A percentile compares a stretch with the other conserved stretches of the same genome.
These are phyloP conservation scores for Sporothrix protearum DNA, from an alignment of 2,329 filamentous ascomycete genomes.

Conservation along the genomic window DNA sequence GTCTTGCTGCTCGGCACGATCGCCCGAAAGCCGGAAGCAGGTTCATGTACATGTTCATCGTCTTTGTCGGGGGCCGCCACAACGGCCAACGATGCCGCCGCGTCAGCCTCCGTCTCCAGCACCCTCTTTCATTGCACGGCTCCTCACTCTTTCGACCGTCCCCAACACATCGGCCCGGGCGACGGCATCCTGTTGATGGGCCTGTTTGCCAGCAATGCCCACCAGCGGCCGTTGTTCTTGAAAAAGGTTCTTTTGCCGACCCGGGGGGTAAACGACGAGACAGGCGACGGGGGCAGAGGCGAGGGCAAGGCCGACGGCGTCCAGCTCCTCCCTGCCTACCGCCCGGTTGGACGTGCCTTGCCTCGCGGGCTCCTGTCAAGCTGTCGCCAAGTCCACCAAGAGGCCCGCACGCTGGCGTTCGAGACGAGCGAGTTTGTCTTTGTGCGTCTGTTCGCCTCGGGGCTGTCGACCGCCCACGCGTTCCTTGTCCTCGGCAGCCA, in stretches of 20 bases:
- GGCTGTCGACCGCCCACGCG: constrained; percentile 41
- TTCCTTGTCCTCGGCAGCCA: constrained; percentile 30
- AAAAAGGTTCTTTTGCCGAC: background rate
- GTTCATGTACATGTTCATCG: background rate
- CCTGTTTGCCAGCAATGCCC: constrained; percentile 3
- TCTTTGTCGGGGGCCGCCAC: background rate
- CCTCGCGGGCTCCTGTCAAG: constrained; percentile 41
- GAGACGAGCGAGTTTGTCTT: constrained; percentile 46
- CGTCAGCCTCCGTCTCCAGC: background rate
- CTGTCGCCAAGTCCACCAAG: constrained; percentile 43
- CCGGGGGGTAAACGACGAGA: background rate
- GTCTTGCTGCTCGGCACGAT: constrained; percentile 34
- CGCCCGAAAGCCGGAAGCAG: constrained; percentile 28
- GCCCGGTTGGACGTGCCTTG: constrained; percentile 39
- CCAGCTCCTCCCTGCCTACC: constrained; percentile 34
- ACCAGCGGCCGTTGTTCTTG: background rate
- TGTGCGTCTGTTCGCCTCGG: constrained; percentile 45
- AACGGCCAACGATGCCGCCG: background rate
- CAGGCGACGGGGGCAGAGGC: background rate
- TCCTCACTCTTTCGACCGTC: background rate
- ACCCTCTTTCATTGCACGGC: background rate
- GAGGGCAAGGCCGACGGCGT: background rate
- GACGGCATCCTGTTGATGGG: constrained; percentile 2
- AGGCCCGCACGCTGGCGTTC: constrained; percentile 43
- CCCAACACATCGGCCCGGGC: background rate